A percentile compares a stretch with the other conserved stretches of the same genome.
Conservation (phyloP, 2,329 filamentous ascomycete species). For the Rhynchosporium agropyri region DNA sequence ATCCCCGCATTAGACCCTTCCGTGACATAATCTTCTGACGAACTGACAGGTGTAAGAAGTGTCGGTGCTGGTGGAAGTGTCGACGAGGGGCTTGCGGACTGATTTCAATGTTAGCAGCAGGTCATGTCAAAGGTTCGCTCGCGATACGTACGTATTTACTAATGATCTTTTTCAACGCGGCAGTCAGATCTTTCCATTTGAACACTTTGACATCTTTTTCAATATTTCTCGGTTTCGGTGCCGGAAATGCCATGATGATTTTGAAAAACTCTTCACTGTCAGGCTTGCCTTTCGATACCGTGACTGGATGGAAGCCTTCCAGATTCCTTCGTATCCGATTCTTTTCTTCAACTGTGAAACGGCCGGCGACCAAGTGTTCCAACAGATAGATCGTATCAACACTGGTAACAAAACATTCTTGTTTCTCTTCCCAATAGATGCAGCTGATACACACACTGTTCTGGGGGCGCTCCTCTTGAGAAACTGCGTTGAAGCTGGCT, state of each 20-base stretch:
- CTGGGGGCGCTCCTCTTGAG: slow-evolving; percentile 75
- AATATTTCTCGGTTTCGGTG: slow-evolving; percentile 94
- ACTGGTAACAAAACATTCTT: slow-evolving; percentile 90
- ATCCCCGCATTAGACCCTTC: slow-evolving; percentile 37
- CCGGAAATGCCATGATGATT: slow-evolving; percentile 96
- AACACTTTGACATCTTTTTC: slow-evolving; percentile 99
- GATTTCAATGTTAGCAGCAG: slow-evolving; percentile 24
- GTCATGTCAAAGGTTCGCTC: neutral
- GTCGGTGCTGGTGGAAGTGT: slow-evolving; percentile 38
- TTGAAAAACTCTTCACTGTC: slow-evolving; percentile 99
- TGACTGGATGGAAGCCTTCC: slow-evolving; percentile 89
- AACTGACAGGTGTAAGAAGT: slow-evolving; percentile 41
- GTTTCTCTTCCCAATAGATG: slow-evolving; percentile 93
- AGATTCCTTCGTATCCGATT: slow-evolving; percentile 95
- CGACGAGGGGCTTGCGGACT: slow-evolving; percentile 43
- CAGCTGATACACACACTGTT: slow-evolving; percentile 96
- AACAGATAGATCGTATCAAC: slow-evolving; percentile 97
- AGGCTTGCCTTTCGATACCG: slow-evolving; percentile 87
- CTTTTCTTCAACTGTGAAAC: slow-evolving; percentile 97
- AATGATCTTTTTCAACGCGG: slow-evolving; percentile 96
- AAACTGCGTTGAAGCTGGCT: slow-evolving; percentile 76
- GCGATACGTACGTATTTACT: slow-evolving; percentile 71
- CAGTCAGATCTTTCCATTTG: slow-evolving; percentile 86
- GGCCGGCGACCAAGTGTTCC: slow-evolving; percentile 81
- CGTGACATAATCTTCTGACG: slow-evolving; percentile 38